phyloP scores from a whole-genome alignment of 176 grass and related monocot genomes.

The Juncus effusus region DNA sequence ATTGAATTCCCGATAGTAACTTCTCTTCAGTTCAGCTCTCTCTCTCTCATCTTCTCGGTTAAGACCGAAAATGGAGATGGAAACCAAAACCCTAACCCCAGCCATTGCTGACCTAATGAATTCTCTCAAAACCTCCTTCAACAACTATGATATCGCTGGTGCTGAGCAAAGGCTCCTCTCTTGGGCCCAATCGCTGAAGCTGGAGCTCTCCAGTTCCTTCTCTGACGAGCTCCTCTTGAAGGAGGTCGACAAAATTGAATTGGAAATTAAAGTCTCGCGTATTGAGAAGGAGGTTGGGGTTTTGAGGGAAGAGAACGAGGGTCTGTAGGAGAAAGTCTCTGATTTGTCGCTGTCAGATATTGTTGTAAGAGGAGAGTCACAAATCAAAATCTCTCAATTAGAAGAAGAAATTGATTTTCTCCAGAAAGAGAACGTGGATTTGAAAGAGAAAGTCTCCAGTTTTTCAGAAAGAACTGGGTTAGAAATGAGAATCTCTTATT shows the following conservation, averaged over 20 bases:
- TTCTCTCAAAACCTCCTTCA: background rate
- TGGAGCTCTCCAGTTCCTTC: conserved; percentile 28
- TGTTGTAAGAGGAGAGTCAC: conserved; percentile 15
- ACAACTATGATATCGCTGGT: background rate
- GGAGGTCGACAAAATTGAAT: conserved; percentile 32
- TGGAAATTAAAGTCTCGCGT: conserved; percentile 33
- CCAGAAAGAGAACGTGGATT: conserved; percentile 18
- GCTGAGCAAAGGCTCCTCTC: conserved; percentile 7
- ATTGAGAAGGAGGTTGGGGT: conserved; percentile 42
- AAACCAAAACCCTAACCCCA: conserved; percentile 14
- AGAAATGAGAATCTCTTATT: background rate
- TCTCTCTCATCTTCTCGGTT: background rate
- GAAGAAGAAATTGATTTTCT: conserved; percentile 41
- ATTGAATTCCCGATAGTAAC: too few relatives aligned
- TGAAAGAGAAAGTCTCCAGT: conserved; percentile 13
- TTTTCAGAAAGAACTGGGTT: conserved; percentile 2
- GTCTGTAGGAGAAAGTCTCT: conserved; percentile 14
- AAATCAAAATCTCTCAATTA: conserved; percentile 35
- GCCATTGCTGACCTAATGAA: background rate
- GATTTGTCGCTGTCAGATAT: background rate
- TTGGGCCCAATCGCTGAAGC: conserved; percentile 20
- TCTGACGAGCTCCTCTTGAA: conserved; percentile 30
- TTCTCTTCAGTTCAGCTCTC: background rate
- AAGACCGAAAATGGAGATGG: background rate
- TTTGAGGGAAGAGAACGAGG: conserved; percentile 25